phyloP scores from a whole-genome alignment of 352 stramenopile species.

The Globisporangium recalcitrans region DNA sequence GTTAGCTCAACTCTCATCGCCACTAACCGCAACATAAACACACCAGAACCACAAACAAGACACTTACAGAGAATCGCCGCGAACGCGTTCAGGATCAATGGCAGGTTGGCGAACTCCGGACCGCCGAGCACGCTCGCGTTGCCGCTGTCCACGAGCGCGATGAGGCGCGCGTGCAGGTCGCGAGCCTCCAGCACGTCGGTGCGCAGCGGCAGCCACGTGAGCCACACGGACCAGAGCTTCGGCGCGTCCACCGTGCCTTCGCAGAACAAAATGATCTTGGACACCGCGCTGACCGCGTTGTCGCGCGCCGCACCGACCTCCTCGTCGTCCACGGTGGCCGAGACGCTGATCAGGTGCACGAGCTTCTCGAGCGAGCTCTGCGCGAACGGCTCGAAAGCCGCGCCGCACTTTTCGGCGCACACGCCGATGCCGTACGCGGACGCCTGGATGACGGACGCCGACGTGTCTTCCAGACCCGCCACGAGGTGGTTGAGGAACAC shows the following conservation, averaged over 20 bases:
- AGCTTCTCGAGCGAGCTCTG: constrained; percentile 67
- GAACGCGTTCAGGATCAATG: constrained; percentile 70
- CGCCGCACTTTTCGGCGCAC: constrained; percentile 72
- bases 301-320: constrained; percentile 67
- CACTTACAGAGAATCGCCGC: constrained; percentile 66
- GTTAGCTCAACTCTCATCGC: constrained; percentile 14
- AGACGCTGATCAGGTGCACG: constrained; percentile 53
- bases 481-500: constrained; percentile 70
- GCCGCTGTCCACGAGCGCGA: constrained; percentile 51
- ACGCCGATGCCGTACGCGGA: constrained; percentile 81
- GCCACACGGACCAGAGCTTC: constrained; percentile 68
- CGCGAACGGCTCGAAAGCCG: constrained; percentile 67
- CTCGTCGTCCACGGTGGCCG: constrained; percentile 45
- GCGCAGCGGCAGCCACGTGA: constrained; percentile 75
- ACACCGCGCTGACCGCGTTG: constrained; percentile 78
- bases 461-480: constrained; percentile 62
- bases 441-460: constrained; percentile 65
- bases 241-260: constrained; percentile 51
- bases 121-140: constrained; percentile 49
- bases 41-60: constrained; percentile 1
- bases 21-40: not conserved
- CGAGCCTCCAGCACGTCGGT: constrained; percentile 76
- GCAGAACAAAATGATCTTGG: constrained; percentile 67
- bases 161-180: constrained; percentile 69
- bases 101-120: constrained; percentile 56